Evolutionary conservation across 345 rosid species (phyloP).

Genomic region (Citrus unshiu): DNA sequence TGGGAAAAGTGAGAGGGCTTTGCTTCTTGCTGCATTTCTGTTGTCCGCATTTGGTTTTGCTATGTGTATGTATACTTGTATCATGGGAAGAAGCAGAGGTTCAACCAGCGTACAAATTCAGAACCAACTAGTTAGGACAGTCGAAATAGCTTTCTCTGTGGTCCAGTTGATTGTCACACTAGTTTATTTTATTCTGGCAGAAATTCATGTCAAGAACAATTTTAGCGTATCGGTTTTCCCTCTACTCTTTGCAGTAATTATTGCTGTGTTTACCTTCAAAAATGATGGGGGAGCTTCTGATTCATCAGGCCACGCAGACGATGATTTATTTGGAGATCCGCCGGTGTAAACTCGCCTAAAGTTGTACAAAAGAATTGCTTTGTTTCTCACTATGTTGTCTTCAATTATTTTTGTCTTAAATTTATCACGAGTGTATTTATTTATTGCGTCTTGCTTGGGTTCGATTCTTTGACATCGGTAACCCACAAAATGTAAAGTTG

Average conservation of each 20-base stretch:
- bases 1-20: neutral
- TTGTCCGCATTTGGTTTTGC: neutral
- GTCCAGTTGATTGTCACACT: neutral
- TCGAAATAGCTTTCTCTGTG: neutral
- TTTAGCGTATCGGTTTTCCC: neutral
- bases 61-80: neutral
- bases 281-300: neutral
- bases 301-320: neutral
- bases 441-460: too few relatives aligned
- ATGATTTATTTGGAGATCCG: neutral
- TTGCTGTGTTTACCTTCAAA: neutral
- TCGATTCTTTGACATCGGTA: too few relatives aligned
- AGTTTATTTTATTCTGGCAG: neutral
- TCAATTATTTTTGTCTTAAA: too few relatives aligned
- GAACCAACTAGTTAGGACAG: neutral
- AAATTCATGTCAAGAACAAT: neutral
- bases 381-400: too few relatives aligned
- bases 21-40: neutral
- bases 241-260: neutral
- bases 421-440: too few relatives aligned
- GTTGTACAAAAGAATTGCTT: too few relatives aligned
- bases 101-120: neutral
- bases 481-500: too few relatives aligned
- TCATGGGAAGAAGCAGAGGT: neutral
- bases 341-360: too few relatives aligned